A percentile compares a stretch with the other conserved stretches of the same genome.
phyloP scores from a whole-genome alignment of 805 yeast species.

The Yamadazyma kitorensis region DNA sequence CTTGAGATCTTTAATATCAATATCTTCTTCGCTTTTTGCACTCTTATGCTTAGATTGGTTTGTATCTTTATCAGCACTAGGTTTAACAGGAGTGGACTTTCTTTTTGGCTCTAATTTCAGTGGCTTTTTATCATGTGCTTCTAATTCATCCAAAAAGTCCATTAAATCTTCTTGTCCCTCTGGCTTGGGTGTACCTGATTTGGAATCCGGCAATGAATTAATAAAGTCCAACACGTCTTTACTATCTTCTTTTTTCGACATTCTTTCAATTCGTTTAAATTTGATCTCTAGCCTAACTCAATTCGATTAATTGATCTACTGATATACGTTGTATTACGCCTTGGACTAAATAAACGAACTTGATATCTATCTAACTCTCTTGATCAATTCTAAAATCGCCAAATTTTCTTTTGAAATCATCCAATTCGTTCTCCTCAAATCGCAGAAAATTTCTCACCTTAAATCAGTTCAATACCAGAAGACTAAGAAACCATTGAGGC shows the following conservation, averaged over 20 bases:
- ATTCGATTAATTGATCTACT: no score
- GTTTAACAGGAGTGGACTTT: conserved; percentile 13
- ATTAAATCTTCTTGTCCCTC: conserved; percentile 49
- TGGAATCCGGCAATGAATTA: conserved; percentile 71
- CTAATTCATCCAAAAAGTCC: conserved; percentile 66
- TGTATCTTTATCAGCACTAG: conserved; percentile 1
- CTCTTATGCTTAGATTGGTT: neutral
- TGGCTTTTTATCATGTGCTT: conserved; percentile 51
- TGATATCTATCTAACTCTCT: no score
- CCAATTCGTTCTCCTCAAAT: no score
- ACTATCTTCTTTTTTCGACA: conserved; percentile 46
- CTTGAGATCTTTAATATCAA: conserved; percentile 1
- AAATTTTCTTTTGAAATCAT: neutral
- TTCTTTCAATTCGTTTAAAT: neutral
- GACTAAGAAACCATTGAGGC: no score
- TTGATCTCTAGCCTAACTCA: no score
- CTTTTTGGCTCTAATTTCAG: conserved; percentile 33
- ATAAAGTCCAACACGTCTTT: conserved; percentile 78
- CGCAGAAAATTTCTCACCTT: no score
- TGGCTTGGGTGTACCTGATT: conserved; percentile 29
- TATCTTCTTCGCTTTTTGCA: conserved; percentile 8
- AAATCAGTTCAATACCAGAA: no score
- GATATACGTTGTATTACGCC: no score
- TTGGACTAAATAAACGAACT: no score
- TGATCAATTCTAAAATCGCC: neutral